A percentile compares a stretch with the other conserved stretches of the same genome.
Evolutionary conservation across 2,329 filamentous ascomycete genomes (phyloP).

Genomic region (Trichoderma koningiopsis): DNA sequence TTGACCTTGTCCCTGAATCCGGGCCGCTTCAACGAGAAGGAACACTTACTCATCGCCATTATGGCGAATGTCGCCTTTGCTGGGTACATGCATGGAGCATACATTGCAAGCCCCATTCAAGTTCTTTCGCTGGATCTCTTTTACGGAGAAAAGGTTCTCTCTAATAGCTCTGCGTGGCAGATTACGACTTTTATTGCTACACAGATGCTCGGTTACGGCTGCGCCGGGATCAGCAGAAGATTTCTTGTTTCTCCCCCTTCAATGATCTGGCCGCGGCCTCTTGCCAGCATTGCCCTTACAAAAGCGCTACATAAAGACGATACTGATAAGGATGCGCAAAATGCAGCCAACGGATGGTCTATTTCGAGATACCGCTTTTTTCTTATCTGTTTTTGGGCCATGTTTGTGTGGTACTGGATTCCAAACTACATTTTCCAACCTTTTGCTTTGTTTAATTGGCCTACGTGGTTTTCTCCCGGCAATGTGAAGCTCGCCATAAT

Average conservation of each 20-base stretch:
- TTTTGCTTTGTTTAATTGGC: conserved; percentile 51
- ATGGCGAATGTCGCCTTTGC: conserved; percentile 56
- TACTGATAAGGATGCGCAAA: conserved; percentile 29
- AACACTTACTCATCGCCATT: conserved; percentile 57
- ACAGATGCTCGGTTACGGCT: conserved; percentile 55
- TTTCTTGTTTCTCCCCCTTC: conserved; percentile 53
- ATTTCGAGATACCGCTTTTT: conserved; percentile 46
- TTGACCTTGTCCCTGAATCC: conserved; percentile 46
- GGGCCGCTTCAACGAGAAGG: conserved; percentile 55
- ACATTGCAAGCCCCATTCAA: conserved; percentile 50
- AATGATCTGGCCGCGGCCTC: conserved; percentile 53
- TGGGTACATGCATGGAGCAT: conserved; percentile 48
- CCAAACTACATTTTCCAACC: conserved; percentile 53
- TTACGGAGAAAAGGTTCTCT: conserved; percentile 45
- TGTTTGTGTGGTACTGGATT: conserved; percentile 57
- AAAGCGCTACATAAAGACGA: conserved; percentile 31
- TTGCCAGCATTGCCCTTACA: conserved; percentile 50
- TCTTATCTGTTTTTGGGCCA: conserved; percentile 42
- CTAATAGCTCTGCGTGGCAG: conserved; percentile 47
- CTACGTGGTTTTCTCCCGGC: conserved; percentile 52
- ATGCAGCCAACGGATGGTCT: conserved; percentile 32
- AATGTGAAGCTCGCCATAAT: conserved; percentile 41
- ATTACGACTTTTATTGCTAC: conserved; percentile 49
- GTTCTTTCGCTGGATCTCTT: conserved; percentile 48
- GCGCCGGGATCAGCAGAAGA: conserved; percentile 49